Percentiles rank a stretch among this genome's conserved stretches.
Evolutionary conservation across 495 filamentous ascomycete genomes (phyloP).

Genomic region (Daldinia bambusicola): DNA sequence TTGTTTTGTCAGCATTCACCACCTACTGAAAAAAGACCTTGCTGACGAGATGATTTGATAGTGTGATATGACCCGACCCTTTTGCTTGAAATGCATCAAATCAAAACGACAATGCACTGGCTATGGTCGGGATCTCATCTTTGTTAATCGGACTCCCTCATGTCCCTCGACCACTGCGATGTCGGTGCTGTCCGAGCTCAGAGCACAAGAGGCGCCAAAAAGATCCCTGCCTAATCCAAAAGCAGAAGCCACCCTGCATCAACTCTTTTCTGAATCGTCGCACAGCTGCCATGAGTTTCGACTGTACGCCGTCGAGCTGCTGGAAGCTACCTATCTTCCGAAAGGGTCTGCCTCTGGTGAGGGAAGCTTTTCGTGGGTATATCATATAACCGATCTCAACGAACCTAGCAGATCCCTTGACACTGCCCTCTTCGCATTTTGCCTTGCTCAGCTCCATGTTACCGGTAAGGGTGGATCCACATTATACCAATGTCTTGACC

Average conservation of each 20-base stretch:
- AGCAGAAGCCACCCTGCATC: conserved; percentile 18
- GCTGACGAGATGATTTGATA: conserved; percentile 17
- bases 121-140: conserved; percentile 51
- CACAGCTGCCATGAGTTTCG: conserved; percentile 15
- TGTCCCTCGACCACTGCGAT: conserved; percentile 21
- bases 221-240: neutral
- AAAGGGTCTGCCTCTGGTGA: conserved; percentile 10
- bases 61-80: conserved; percentile 54
- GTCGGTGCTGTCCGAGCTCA: conserved; percentile 27
- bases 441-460: conserved; percentile 28
- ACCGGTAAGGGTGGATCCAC: conserved; percentile 23
- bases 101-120: conserved; percentile 53
- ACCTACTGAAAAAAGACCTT: neutral
- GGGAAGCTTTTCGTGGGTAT: conserved; percentile 30
- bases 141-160: conserved; percentile 43
- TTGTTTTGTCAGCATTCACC: neutral
- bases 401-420: conserved; percentile 25
- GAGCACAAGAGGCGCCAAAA: conserved; percentile 12
- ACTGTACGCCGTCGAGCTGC: conserved; percentile 22
- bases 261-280: conserved; percentile 22
- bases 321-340: conserved; percentile 30
- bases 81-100: conserved; percentile 51
- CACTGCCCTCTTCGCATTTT: conserved; percentile 33
- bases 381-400: conserved; percentile 14
- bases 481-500: conserved; percentile 32